Evolutionary conservation across 140 eudicot species (phyloP).

Genomic region (Stevia rebaudiana): DNA sequence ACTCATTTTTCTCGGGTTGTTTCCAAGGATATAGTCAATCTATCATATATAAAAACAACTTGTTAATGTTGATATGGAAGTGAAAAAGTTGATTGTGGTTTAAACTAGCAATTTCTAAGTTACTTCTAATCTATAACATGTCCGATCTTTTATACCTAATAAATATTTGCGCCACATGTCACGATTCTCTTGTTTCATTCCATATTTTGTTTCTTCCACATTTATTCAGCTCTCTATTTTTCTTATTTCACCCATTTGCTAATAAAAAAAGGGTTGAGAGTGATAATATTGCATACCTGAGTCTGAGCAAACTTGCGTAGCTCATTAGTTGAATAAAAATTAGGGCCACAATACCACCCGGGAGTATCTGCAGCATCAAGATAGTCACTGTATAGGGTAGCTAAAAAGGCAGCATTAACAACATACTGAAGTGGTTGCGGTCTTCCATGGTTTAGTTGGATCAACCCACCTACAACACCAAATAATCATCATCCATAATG

Average conservation of each 20-base stretch:
- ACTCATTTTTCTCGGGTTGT: constrained; percentile 91
- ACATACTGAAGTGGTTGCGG: constrained; percentile 98
- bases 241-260: too few species aligned
- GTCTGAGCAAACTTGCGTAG: constrained; percentile 80
- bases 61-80: not conserved
- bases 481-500: not conserved
- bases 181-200: too few species aligned
- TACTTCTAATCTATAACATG: too few species aligned
- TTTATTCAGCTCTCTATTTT: too few species aligned
- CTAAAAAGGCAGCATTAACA: constrained; percentile 88
- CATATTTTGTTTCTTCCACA: too few species aligned
- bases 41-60: constrained; percentile 18
- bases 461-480: constrained; percentile 68
- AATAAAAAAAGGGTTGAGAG: too few species aligned
- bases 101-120: not conserved
- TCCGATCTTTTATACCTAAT: too few species aligned
- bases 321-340: constrained; percentile 59
- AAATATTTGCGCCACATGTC: too few species aligned
- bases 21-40: constrained; percentile 88
- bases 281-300: constrained; percentile 43
- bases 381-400: constrained; percentile 79
- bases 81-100: not conserved
- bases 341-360: constrained; percentile 95
- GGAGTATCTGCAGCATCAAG: constrained; percentile 94
- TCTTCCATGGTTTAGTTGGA: constrained; percentile 86